Evolutionary conservation across 148 eudicot species (phyloP), one percentile per base, ranked within the genome.

Genomic region (Chenopodium suecicum): DNA sequence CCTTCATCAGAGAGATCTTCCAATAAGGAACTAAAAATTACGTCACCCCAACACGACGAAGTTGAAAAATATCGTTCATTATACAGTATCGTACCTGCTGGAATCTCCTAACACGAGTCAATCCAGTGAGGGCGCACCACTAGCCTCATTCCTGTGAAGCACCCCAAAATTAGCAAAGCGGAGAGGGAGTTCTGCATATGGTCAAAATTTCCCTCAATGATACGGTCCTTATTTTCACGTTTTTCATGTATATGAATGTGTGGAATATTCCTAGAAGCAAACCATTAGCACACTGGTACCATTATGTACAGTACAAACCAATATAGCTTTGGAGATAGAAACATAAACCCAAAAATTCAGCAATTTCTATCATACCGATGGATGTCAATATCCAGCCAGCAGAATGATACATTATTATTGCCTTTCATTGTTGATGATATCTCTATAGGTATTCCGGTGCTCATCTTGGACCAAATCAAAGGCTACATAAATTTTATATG

Each of bases 401-500:
- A 96, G 87, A 94, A 94, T 70, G 99, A 81, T 72, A 77, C 44
- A 82, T 82, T 94, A 77, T 74, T 91, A 84, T 96, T 95, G 76
- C 89, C 89, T 79, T 88, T 90, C 98, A 96, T 91, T 78, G 98
- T 91, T 76, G 99, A 94, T 74, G 92, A 86, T 77, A 96, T 96
- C 84, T 96, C 99, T 84, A 96, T 94, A 64, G 99, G 98, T 81
- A 96, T 91, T 81, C 99, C 99, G 9, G 99, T 96, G 85, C 99
- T 96, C 98, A 94, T 96, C 90, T 96, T 96, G 80, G 99, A 96
- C 99, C 99, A 96, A 85, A 94, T 94, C 83, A 96, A 85, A 25
- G 99, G 98, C 99, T 96, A 82, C 85, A 86, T 27, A 52, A 80
- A 34, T 9, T 44, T 73, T 29, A 80, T 4, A 23, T 54, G 31